Evolutionary conservation across 345 rosid genomes (phyloP), one percentile per base, ranked within the genome.

Genomic region (Eucalyptus erythrocorys): DNA sequence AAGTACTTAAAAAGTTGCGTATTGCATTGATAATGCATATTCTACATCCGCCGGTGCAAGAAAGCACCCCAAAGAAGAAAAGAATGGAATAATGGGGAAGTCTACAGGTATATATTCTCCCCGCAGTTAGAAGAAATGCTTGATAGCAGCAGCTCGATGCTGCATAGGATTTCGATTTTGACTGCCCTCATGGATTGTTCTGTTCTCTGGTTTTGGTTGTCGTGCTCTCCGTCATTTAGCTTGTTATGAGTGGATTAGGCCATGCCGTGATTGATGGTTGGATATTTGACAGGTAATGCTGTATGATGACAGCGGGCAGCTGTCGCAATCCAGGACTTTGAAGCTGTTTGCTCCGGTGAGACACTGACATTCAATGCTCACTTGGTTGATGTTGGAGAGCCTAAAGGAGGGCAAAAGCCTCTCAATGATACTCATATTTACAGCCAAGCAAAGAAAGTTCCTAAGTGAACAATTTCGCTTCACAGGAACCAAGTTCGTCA

Each of bases 321-420:
- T 94, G 50, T 90, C 95, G 79, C 97, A 94, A 87, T 93, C 95
- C 90, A 96, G 93, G 92, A 92, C 94, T 81, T 84, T 95, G 97
- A 95, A 90, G 89, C 89, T 76, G 94, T 97, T 61, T 82, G 90
- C 51, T 90, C 94, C 9, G 94, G 94, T 19, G 94, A 95, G 92
- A 87, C n/a, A n/a, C n/a, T n/a, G n/a, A n/a, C 94, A 30, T 95
- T 96, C 86, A 91, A 88, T 85, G 91, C 95, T 40, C 94, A 92
- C 89, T 92, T 95, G 53, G 96, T 98, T 24, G 96, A 95, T 85
- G 89, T 97, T 45, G 95, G 98, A 10, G 96, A 94, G 86, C 96
- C 93, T 15, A 92, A 92, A 34, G 94, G 91, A 11, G 90, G 85
- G 85, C 89, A 85, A 37, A 88, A 87, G 84, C 53, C 88, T 85